These are phyloP conservation scores for Didymella arachidicola DNA, from an alignment of 2,329 filamentous ascomycete genomes.

Conservation along the genomic window DNA sequence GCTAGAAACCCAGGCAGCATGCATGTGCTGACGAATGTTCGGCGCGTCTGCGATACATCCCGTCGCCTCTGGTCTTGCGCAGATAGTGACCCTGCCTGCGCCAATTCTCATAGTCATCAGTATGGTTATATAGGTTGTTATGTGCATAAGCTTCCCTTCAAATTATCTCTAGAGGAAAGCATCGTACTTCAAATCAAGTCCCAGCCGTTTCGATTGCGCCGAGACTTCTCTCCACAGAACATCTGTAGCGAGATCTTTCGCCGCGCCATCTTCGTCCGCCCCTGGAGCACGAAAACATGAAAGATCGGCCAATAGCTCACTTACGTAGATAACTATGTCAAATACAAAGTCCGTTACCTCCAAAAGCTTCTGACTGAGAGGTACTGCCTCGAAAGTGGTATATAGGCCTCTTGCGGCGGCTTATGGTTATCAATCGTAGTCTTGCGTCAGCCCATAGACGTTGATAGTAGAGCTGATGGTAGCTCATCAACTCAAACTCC, in stretches of 20 bases:
- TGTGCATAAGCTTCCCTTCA: neutral
- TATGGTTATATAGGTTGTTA: neutral
- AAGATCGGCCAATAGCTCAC: neutral
- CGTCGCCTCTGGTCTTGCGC: neutral
- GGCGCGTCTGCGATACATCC: neutral
- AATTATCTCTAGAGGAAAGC: neutral
- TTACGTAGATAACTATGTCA: neutral
- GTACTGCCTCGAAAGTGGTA: neutral
- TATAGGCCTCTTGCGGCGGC: neutral
- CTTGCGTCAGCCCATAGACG: neutral
- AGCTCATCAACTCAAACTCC: neutral
- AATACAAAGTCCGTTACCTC: neutral
- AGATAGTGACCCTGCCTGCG: neutral
- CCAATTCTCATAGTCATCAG: neutral
- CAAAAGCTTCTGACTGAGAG: neutral
- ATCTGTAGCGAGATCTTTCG: neutral
- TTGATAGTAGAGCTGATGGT: neutral
- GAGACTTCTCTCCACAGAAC: neutral
- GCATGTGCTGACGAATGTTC: neutral
- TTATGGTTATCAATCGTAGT: neutral
- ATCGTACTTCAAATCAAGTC: neutral
- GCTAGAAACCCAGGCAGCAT: neutral
- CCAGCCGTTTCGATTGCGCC: neutral
- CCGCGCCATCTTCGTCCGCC: neutral
- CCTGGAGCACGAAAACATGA: neutral